phyloP scores from a whole-genome alignment of 139 green algal species.

The Closterium sp. region DNA sequence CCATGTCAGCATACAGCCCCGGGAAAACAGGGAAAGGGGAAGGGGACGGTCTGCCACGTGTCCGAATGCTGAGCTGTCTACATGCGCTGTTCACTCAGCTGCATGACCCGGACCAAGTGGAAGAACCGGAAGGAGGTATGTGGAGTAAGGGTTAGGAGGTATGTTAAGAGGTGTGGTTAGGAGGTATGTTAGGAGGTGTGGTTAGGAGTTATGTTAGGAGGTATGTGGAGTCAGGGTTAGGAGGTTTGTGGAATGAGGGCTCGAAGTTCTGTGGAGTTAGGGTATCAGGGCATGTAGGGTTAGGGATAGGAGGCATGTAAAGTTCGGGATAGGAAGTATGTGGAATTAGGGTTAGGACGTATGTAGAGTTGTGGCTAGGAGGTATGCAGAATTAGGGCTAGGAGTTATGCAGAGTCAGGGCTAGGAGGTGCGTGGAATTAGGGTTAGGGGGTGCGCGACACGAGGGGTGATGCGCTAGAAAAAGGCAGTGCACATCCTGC shows the following conservation, averaged over 20 bases:
- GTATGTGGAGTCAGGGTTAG: neutral
- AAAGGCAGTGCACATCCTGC: neutral
- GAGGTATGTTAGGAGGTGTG: neutral
- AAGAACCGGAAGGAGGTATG: neutral
- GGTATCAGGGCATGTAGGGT: too few species aligned
- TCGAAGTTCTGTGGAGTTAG: too few species aligned
- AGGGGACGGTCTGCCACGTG: constrained; percentile 5
- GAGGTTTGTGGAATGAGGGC: too few species aligned
- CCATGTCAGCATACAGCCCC: constrained; percentile 5
- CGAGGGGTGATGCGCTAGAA: neutral
- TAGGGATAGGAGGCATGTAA: neutral
- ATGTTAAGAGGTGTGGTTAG: neutral
- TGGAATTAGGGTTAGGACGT: neutral
- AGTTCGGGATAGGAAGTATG: neutral
- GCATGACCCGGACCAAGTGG: neutral
- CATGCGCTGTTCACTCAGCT: constrained; percentile 1
- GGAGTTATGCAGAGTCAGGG: neutral
- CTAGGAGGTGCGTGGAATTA: neutral
- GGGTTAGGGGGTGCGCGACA: neutral
- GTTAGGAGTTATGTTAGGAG: neutral
- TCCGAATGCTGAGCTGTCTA: constrained; percentile 2
- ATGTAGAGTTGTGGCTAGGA: neutral
- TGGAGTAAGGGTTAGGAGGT: neutral
- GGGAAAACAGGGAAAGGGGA: neutral
- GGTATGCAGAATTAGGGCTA: neutral